Evolutionary conservation across 192 early-diverging fungal species (phyloP).

Genomic region (Coemansia javaensis): DNA sequence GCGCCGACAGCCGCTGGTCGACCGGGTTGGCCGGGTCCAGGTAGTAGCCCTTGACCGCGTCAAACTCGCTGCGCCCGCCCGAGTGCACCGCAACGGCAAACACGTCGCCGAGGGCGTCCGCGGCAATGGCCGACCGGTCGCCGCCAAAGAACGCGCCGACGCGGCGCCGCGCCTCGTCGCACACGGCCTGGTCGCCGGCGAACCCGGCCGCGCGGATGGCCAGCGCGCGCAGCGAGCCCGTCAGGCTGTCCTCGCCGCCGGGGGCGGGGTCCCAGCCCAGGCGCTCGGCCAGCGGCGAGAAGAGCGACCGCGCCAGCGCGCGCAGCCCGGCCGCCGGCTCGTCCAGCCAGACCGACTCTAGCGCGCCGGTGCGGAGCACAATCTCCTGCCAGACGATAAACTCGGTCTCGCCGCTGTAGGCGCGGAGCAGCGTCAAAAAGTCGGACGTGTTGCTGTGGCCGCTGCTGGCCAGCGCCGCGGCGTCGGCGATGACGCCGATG

Average conservation of each 20-base stretch:
- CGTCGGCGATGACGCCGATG: constrained; percentile 79
- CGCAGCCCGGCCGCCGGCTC: constrained; percentile 63
- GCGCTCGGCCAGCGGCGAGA: constrained; percentile 63
- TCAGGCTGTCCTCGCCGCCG: constrained; percentile 67
- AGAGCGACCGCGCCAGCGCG: constrained; percentile 64
- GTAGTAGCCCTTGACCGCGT: constrained; percentile 63
- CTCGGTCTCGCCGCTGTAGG: constrained; percentile 70
- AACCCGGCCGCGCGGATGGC: constrained; percentile 66
- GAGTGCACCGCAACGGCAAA: constrained; percentile 66
- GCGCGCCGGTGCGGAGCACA: constrained; percentile 51
- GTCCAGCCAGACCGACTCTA: constrained; percentile 64
- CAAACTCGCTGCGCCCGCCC: constrained; percentile 58
- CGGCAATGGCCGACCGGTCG: constrained; percentile 58
- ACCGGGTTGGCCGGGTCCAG: constrained; percentile 54
- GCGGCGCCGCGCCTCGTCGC: constrained; percentile 63
- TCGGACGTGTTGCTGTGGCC: constrained; percentile 66
- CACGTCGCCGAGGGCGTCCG: constrained; percentile 30
- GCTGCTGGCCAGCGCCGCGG: constrained; percentile 69
- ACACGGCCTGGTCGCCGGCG: constrained; percentile 58
- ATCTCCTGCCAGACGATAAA: constrained; percentile 50
- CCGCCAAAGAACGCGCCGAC: constrained; percentile 62
- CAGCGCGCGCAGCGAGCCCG: constrained; percentile 69
- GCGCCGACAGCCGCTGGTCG: constrained; percentile 66
- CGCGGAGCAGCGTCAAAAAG: constrained; percentile 69
- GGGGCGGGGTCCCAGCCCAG: constrained; percentile 74